Base-by-base conservation (phyloP, 2,329 filamentous ascomycete species). In the Dactylonectria estremocensis region DNA sequence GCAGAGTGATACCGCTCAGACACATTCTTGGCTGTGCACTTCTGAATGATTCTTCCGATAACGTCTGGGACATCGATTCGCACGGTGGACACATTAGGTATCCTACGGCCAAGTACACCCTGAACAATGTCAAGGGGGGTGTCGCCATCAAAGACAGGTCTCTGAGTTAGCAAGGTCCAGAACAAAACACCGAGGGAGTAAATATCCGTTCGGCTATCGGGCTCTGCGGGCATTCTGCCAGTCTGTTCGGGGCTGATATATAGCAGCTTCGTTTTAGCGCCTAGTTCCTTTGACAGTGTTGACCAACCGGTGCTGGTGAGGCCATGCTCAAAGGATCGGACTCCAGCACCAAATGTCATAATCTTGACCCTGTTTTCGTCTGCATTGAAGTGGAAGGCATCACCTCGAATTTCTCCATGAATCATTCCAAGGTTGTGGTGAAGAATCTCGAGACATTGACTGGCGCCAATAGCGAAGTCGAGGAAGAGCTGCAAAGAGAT, bases 231-330 rank as follows among this genome's bases (percentile, higher is more conserved):
- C 88, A 98, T 92, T 20, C 95, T 91, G 14, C 95, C 95, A 2
- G 95, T 98, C 83, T 98, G 95, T 78, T 98, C 95, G 0, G 95
- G 95, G 53, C 95, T 95, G 77, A 98, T 97, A 77, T 94, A 98
- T 58, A 95, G 90, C 20, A 98, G 85, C 80, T 97, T 97, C 77
- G 95, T 92, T 81, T 94, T 95, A 46, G 95, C 93, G 2, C 95
- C 95, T 8, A 95, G 82, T 78, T 98, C 93, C 67, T 92, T 92
- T 13, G 93, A 95, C 10, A 98, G 83, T 1, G 89, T 88, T 11
- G 92, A 93, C 95, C 95, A 98, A 37, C 95, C 95, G 20, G 93
- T 92, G 75, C 93, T 95, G 8, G 89, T 91, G 56, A 98, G 85
- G 5, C 95, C 94, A 81, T 97, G 94, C 80, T 98, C 95, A 72